Percentiles rank a stretch among this genome's conserved stretches.
phyloP scores from a whole-genome alignment of 1,284 basidiomycete species.

The Tilletia caries region DNA sequence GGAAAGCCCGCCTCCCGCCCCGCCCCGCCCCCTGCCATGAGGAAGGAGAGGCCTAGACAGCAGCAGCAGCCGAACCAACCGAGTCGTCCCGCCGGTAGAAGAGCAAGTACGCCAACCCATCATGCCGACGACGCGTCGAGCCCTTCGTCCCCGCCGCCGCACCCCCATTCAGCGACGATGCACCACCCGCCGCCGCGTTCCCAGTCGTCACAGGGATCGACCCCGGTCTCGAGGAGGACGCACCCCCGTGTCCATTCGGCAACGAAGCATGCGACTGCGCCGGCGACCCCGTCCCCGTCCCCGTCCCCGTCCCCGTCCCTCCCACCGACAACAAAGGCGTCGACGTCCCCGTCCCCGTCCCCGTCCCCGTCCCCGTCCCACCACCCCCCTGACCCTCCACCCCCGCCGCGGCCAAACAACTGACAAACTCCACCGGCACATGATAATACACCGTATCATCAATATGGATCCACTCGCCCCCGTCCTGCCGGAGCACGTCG shows the following conservation, averaged over 20 bases:
- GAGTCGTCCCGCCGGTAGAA: constrained; percentile 64
- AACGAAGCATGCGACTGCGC: neutral
- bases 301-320: constrained; percentile 19
- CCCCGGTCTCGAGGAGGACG: neutral
- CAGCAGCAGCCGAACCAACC: neutral
- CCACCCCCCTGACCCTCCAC: no score
- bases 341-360: constrained; percentile 22
- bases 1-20: no score
- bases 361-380: neutral
- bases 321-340: constrained; percentile 50
- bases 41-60: neutral
- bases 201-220: neutral
- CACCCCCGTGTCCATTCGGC: neutral
- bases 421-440: constrained; percentile 72
- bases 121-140: constrained; percentile 21
- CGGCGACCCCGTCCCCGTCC: constrained; percentile 52
- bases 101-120: constrained; percentile 71
- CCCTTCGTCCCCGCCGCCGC: neutral
- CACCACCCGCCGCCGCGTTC: neutral
- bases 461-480: constrained; percentile 77
- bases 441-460: constrained; percentile 72
- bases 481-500: constrained; percentile 76
- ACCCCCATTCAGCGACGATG: neutral
- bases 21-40: no score
- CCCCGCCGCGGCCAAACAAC: constrained; percentile 58